Evolutionary conservation across 169 alveolate genomes (phyloP).

Genomic region (Fabrea salina): DNA sequence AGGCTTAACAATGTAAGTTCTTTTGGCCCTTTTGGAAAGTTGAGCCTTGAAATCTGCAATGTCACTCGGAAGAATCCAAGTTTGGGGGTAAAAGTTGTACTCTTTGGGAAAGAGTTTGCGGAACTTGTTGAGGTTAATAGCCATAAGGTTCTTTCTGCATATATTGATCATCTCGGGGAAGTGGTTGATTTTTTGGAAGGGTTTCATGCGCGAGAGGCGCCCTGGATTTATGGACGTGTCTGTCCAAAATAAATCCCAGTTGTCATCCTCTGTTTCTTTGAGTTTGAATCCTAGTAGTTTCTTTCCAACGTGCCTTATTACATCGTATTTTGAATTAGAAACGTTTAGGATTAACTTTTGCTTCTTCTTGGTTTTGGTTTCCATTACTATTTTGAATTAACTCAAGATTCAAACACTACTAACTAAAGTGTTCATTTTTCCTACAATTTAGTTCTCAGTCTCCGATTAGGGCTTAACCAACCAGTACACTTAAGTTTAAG

Average conservation of each 20-base stretch:
- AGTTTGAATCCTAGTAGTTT: conserved; percentile 43
- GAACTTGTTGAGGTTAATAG: conserved; percentile 65
- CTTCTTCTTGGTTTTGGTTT: too few relatives aligned
- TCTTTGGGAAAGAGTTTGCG: conserved; percentile 56
- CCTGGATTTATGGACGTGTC: conserved; percentile 65
- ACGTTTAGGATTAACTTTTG: conserved; percentile 6
- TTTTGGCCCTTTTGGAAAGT: conserved; percentile 43
- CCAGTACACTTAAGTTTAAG: too few relatives aligned
- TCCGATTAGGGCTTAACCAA: too few relatives aligned
- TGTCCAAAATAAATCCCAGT: conserved; percentile 76
- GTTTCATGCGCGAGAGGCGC: conserved; percentile 51
- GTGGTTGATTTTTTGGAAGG: conserved; percentile 66
- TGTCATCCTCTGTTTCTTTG: conserved; percentile 37
- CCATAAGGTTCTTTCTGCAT: conserved; percentile 70
- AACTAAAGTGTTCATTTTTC: too few relatives aligned
- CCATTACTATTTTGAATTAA: too few relatives aligned
- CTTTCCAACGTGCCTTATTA: conserved; percentile 55
- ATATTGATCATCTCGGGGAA: conserved; percentile 76
- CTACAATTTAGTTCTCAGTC: too few relatives aligned
- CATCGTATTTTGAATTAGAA: conserved; percentile 51
- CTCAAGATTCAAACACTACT: too few relatives aligned
- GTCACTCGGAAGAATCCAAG: conserved; percentile 73
- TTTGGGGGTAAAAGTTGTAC: conserved; percentile 69
- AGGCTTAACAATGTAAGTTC: conserved; percentile 73
- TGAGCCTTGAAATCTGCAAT: conserved; percentile 52